Evolutionary conservation across 768 basidiomycete species (phyloP), one percentile per base, ranked within the genome.

Genomic region (Xanthoconium stramineum): DNA sequence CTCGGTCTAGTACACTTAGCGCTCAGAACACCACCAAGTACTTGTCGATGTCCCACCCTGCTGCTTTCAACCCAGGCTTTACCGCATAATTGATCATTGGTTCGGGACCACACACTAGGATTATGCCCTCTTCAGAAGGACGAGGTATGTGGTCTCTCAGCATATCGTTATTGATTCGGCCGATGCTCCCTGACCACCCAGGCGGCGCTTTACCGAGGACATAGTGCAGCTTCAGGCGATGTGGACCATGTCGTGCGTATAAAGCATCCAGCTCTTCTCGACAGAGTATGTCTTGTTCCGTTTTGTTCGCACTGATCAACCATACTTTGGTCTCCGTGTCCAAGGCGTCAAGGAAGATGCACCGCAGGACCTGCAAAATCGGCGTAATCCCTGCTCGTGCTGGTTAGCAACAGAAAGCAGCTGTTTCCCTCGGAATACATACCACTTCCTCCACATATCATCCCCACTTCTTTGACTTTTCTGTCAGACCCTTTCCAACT

Each of bases 401-500:
- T 14, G 8, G 36, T 61, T 13, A 47, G 30, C 2, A 44, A 35
- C 46, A 33, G 19, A 38, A 42, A 35, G 17, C 3, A 47, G n/a
- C 29, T 15, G 5, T 38, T 49, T 35, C 35, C 7, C 3, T 53
- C 24, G 29, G 7, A 13, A 43, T 20, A 61, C 75, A 36, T 48
- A 76, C 83, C 83, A 38, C 77, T 83, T 17, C 84, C 84, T 10
- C 74, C 84, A 52, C 80, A 84, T 38, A 85, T 72, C 75, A 85
- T 72, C 1, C 80, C 82, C 14, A 86, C 60, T 19, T 80, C 69
- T 24, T 65, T 65, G 17, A 80, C 67, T 13, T 62, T 64, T 19
- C 65, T 65, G 49, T 72, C 61, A 2, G 66, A 53, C 0, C 77
- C 78, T 42, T 73, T 69, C 69, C 77, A 71, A 28, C 56, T 59